Percentiles rank a stretch among this genome's conserved stretches.
Evolutionary conservation across 352 stramenopile genomes (phyloP).

Genomic region (Discostella stelligera): DNA sequence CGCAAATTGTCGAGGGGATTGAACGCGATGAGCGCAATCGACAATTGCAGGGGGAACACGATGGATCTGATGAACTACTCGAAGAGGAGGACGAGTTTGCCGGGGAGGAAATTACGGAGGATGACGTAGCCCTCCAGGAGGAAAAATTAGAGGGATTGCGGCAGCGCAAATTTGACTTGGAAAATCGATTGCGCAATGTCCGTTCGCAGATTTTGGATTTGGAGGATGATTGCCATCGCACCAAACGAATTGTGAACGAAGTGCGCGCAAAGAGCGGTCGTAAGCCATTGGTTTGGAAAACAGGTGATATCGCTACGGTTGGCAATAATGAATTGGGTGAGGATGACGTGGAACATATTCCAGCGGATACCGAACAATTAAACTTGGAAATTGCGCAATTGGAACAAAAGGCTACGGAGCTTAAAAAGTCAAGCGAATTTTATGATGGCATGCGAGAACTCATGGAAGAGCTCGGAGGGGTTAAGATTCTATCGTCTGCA

Average conservation of each 20-base stretch:
- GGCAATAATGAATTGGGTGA: constrained; percentile 17
- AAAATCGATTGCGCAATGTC: constrained; percentile 29
- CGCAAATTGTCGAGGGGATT: constrained; percentile 60
- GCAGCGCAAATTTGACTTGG: constrained; percentile 35
- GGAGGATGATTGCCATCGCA: constrained; percentile 40
- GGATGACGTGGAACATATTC: constrained; percentile 16
- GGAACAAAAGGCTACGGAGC: constrained; percentile 41
- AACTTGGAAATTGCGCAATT: constrained; percentile 41
- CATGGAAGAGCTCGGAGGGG: constrained; percentile 65
- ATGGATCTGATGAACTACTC: background rate
- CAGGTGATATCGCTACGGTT: background rate
- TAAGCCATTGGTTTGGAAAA: constrained; percentile 28
- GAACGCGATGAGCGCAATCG: constrained; percentile 41
- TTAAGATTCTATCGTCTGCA: constrained; percentile 57
- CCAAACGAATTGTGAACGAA: constrained; percentile 31
- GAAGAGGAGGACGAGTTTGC: constrained; percentile 4
- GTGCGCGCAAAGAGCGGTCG: constrained; percentile 34
- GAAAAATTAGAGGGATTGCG: constrained; percentile 39
- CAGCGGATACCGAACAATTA: constrained; percentile 3
- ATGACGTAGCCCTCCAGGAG: constrained; percentile 40
- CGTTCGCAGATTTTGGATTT: constrained; percentile 25
- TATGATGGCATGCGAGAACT: constrained; percentile 62
- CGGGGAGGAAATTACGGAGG: constrained; percentile 38
- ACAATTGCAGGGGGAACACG: constrained; percentile 18
- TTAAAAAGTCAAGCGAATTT: constrained; percentile 58